Percentiles rank a stretch among this genome's conserved stretches.
Conservation (phyloP, 2,329 filamentous ascomycete species). For the Paracoccidioides lutzii region DNA sequence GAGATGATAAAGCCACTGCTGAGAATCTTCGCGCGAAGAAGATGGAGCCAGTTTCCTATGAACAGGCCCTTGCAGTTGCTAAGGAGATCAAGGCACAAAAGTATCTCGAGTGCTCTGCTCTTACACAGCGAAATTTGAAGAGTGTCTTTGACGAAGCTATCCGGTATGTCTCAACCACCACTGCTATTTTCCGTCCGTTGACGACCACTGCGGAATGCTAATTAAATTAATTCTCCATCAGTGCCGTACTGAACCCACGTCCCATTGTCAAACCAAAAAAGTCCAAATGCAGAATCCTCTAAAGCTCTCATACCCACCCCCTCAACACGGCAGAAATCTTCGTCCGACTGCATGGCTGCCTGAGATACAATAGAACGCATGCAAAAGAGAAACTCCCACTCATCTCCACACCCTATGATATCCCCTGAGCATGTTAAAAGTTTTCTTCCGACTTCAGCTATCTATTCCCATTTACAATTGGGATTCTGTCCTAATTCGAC, state of each 20-base stretch:
- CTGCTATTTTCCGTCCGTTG: neutral
- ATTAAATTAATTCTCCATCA: constrained; percentile 11
- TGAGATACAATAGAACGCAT: neutral
- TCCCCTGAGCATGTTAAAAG: neutral
- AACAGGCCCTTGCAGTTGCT: constrained; percentile 74
- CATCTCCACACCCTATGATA: neutral
- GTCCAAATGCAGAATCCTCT: constrained; percentile 36
- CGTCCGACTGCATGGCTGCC: neutral
- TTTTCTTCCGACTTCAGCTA: neutral
- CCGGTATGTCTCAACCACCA: constrained; percentile 48
- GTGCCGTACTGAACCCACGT: constrained; percentile 36
- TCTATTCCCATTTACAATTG: neutral
- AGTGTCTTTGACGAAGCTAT: constrained; percentile 98
- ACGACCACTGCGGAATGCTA: neutral
- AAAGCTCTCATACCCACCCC: constrained; percentile 8
- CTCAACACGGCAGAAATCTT: neutral
- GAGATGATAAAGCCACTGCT: constrained; percentile 72
- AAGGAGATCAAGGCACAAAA: constrained; percentile 95
- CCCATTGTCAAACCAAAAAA: constrained; percentile 33
- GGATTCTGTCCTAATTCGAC: neutral
- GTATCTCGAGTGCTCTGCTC: constrained; percentile 93
- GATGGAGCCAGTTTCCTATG: constrained; percentile 94
- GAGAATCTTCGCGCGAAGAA: constrained; percentile 78
- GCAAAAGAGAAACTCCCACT: neutral
- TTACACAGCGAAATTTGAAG: constrained; percentile 95